Evolutionary conservation across 2,329 filamentous ascomycete genomes (phyloP).

Genomic region (Allantophomopsis lycopodina): DNA sequence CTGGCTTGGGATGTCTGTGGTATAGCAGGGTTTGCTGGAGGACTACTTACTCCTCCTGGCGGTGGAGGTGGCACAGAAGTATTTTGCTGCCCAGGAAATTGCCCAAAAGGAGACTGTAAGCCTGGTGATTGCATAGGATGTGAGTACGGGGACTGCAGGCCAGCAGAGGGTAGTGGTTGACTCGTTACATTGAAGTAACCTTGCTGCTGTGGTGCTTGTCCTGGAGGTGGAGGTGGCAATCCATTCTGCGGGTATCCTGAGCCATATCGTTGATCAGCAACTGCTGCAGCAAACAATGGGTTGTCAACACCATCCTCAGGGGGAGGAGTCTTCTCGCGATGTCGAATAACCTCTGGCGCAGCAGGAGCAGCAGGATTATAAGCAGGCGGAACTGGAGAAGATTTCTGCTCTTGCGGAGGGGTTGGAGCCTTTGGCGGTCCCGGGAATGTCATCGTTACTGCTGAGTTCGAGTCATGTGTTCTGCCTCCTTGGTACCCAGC

Average conservation of each 20-base stretch:
- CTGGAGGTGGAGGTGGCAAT: neutral
- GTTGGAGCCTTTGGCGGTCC: conserved; percentile 20
- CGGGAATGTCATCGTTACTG: conserved; percentile 9
- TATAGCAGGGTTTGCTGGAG: too few relatives aligned
- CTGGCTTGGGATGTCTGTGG: too few relatives aligned
- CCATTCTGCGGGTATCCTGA: conserved; percentile 21
- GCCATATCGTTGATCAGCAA: conserved; percentile 41
- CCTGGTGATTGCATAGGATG: conserved; percentile 7
- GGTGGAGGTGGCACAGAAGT: conserved; percentile 5
- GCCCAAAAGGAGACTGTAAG: conserved; percentile 10
- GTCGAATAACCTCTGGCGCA: conserved; percentile 55
- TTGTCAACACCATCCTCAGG: conserved; percentile 51
- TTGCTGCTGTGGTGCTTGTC: neutral
- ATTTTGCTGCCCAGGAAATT: conserved; percentile 7
- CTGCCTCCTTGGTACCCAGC: conserved; percentile 27
- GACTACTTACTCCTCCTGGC: neutral
- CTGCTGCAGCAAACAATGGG: conserved; percentile 42
- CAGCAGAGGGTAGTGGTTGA: conserved; percentile 15
- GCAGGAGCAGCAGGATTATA: conserved; percentile 72
- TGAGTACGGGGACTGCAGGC: conserved; percentile 1
- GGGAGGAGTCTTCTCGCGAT: conserved; percentile 69
- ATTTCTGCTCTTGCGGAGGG: conserved; percentile 19
- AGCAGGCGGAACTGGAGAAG: conserved; percentile 47
- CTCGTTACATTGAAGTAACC: conserved; percentile 21
- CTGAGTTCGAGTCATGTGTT: conserved; percentile 11